These are phyloP conservation scores for Lactifluus pinguis DNA, from an alignment of 768 basidiomycete genomes.

Conservation along the genomic window DNA sequence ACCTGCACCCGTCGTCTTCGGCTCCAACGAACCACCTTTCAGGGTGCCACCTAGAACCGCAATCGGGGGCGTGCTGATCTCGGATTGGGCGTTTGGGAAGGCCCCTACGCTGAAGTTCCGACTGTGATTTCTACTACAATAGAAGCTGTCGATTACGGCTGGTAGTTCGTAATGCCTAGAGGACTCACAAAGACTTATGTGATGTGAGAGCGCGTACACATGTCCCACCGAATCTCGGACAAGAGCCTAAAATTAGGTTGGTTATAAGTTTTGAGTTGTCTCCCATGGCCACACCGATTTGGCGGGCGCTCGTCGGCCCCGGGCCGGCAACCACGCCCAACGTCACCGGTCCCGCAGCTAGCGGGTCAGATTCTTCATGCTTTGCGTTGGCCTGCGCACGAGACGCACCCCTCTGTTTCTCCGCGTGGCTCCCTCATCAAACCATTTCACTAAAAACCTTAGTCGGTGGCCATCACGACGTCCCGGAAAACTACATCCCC, in stretches of 20 bases:
- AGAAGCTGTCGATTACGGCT: background rate
- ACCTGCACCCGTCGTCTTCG: slow-evolving; percentile 20
- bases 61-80: slow-evolving; percentile 78
- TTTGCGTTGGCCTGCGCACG: slow-evolving; percentile 4
- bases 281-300: no score
- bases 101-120: slow-evolving; percentile 23
- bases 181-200: background rate
- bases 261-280: no score
- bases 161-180: background rate
- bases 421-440: background rate
- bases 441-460: background rate
- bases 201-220: background rate
- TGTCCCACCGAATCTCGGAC: background rate
- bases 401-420: background rate
- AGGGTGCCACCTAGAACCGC: slow-evolving; percentile 69
- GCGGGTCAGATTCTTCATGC: slow-evolving; percentile 8
- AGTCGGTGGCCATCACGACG: slow-evolving; percentile 1
- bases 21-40: slow-evolving; percentile 41
- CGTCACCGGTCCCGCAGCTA: background rate
- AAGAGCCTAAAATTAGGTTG: no score
- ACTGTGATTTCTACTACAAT: slow-evolving; percentile 3
- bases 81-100: slow-evolving; percentile 67
- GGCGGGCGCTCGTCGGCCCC: background rate
- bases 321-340: background rate
- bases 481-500: background rate